A percentile compares a stretch with the other conserved stretches of the same genome.
Conservation (phyloP, 805 yeast genomes). For the Kluyveromyces wickerhamii region DNA sequence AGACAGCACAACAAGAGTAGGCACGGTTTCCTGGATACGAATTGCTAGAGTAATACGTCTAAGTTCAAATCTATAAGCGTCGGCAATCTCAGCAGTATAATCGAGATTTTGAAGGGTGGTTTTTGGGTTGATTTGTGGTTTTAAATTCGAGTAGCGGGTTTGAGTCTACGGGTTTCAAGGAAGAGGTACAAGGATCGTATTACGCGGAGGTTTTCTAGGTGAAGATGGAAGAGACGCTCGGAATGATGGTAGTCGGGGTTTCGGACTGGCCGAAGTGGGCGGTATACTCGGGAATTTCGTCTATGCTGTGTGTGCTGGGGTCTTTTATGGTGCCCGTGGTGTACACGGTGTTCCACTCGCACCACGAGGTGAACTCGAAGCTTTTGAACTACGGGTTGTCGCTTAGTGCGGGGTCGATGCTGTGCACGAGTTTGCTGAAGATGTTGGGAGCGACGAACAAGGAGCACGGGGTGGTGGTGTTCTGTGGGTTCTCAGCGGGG, state of each 20-base stretch:
- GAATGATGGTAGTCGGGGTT: too few species aligned
- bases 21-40: too few species aligned
- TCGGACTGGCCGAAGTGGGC: conserved; percentile 27
- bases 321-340: conserved; percentile 46
- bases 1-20: too few species aligned
- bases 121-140: too few species aligned
- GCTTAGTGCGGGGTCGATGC: conserved; percentile 72
- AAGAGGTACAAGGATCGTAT: neutral
- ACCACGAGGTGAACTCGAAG: conserved; percentile 33
- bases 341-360: conserved; percentile 13
- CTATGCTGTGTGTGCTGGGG: conserved; percentile 66
- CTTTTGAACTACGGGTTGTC: conserved; percentile 71
- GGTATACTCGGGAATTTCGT: conserved; percentile 44
- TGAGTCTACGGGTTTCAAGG: too few species aligned
- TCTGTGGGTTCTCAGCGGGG: conserved; percentile 46
- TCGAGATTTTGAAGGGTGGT: too few species aligned
- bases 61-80: too few species aligned
- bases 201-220: too few species aligned
- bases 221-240: too few species aligned
- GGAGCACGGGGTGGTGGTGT: conserved; percentile 36
- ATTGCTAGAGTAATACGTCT: too few species aligned
- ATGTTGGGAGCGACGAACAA: conserved; percentile 55
- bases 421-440: conserved; percentile 69
- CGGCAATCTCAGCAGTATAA: too few species aligned
- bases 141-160: too few species aligned